Conservation (phyloP, 441 rosid species). For the Omphalea diandra region DNA sequence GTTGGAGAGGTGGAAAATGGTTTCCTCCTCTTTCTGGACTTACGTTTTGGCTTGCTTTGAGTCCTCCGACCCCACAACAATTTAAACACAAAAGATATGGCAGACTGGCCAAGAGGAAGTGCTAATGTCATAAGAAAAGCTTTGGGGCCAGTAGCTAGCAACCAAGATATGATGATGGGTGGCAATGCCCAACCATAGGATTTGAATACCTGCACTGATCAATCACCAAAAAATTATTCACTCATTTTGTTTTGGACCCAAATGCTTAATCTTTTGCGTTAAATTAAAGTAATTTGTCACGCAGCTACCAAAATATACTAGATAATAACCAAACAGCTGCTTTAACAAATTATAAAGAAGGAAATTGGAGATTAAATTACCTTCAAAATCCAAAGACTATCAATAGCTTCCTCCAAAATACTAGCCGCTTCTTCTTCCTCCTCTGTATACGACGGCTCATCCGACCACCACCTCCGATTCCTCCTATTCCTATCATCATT, state of each 20-base stretch:
- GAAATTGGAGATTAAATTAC: constrained; percentile 35
- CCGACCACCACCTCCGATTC: constrained; percentile 30
- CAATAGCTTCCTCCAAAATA: constrained; percentile 52
- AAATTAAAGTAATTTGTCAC: not conserved
- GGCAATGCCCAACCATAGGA: constrained; percentile 78
- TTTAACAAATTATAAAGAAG: not conserved
- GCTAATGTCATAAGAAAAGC: constrained; percentile 58
- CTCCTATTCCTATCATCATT: constrained; percentile 18
- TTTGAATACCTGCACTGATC: constrained; percentile 55
- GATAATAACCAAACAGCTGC: not conserved
- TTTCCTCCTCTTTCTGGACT: constrained; percentile 31
- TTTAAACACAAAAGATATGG: constrained; percentile 39
- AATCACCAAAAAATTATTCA: constrained; percentile 16
- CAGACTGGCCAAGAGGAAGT: constrained; percentile 49
- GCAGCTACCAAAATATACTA: not conserved
- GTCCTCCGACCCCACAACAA: constrained; percentile 45
- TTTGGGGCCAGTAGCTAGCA: constrained; percentile 66
- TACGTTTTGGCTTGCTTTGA: constrained; percentile 28
- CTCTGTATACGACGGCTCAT: not conserved
- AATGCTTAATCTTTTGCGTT: not conserved
- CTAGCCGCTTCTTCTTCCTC: constrained; percentile 32
- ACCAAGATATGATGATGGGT: constrained; percentile 43
- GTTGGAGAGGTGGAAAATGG: constrained; percentile 22
- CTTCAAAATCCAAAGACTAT: constrained; percentile 67
- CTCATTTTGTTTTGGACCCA: too few relatives aligned